Evolutionary conservation across 164 flowering plant species (phyloP).

Genomic region (Vitis rupestris): DNA sequence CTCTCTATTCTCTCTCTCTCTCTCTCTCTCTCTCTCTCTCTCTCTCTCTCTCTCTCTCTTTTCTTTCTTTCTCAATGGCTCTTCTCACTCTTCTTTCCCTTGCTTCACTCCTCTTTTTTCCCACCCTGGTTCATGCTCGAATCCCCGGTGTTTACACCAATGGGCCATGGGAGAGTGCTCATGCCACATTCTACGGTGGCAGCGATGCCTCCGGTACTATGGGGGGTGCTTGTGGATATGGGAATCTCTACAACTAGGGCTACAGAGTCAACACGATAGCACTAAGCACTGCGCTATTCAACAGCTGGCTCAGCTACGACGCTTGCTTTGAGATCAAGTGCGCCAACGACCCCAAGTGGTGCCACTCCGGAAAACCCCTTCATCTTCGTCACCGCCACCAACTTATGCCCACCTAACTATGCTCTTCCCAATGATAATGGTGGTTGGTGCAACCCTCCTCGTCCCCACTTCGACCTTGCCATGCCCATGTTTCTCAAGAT

Average conservation of each 20-base stretch:
- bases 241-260: too few relatives aligned
- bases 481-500: too few relatives aligned
- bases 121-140: constrained; percentile 13
- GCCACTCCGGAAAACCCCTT: constrained; percentile 41
- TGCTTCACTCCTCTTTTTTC: constrained; percentile 5
- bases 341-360: constrained; percentile 24
- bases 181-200: constrained; percentile 51
- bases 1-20: too few relatives aligned
- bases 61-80: constrained; percentile 17
- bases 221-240: too few relatives aligned
- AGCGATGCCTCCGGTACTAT: constrained; percentile 31
- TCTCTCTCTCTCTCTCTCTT: neutral
- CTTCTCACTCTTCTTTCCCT: constrained; percentile 8
- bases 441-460: too few relatives aligned
- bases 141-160: constrained; percentile 40
- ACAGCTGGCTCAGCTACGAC: constrained; percentile 47
- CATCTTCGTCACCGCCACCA: constrained; percentile 43
- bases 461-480: too few relatives aligned
- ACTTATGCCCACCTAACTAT: constrained; percentile 48
- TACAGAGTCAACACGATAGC: constrained; percentile 54
- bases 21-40: too few relatives aligned
- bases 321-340: constrained; percentile 47
- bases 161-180: constrained; percentile 36
- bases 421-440: too few relatives aligned
- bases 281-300: constrained; percentile 46